Evolutionary conservation across 75 land plant genomes (phyloP).

Genomic region (Selaginella moellendorffii): DNA sequence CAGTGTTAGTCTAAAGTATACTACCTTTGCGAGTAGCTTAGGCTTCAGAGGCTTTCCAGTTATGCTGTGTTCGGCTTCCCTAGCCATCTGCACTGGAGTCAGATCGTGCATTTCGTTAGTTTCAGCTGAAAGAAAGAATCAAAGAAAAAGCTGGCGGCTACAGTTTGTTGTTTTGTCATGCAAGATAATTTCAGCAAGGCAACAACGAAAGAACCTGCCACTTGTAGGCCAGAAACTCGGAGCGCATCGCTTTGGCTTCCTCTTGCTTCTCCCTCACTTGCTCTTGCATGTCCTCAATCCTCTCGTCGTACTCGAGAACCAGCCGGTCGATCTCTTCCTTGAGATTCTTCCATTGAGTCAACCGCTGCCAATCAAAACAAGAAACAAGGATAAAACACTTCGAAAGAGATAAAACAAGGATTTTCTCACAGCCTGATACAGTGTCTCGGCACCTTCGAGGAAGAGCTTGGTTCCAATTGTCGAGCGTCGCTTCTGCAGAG

Average conservation of each 20-base stretch:
- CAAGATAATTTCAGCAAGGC: background rate
- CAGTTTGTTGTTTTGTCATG: too few species aligned
- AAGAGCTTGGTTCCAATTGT: slow-evolving; percentile 20
- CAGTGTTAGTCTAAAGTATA: too few species aligned
- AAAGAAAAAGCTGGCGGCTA: too few species aligned
- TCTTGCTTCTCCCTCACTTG: background rate
- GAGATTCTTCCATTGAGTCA: background rate
- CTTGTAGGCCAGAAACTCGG: background rate
- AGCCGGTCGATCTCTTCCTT: background rate
- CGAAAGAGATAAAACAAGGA: too few species aligned
- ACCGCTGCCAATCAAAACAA: too few species aligned
- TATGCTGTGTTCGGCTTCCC: background rate
- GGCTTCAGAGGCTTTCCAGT: background rate
- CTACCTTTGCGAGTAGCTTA: background rate
- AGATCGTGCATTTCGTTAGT: too few species aligned
- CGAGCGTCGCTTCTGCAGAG: slow-evolving; percentile 13
- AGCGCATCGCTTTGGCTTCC: background rate
- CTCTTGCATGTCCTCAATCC: background rate
- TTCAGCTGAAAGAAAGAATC: too few species aligned
- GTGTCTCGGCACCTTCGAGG: slow-evolving; percentile 15
- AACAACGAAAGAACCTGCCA: background rate
- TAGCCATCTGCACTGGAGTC: background rate
- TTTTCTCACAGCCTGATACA: slow-evolving; percentile 10
- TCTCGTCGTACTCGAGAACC: background rate
- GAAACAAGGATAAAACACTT: too few species aligned